phyloP scores from a whole-genome alignment of 129 eudicot genomes.

The Tanacetum coccineum region DNA sequence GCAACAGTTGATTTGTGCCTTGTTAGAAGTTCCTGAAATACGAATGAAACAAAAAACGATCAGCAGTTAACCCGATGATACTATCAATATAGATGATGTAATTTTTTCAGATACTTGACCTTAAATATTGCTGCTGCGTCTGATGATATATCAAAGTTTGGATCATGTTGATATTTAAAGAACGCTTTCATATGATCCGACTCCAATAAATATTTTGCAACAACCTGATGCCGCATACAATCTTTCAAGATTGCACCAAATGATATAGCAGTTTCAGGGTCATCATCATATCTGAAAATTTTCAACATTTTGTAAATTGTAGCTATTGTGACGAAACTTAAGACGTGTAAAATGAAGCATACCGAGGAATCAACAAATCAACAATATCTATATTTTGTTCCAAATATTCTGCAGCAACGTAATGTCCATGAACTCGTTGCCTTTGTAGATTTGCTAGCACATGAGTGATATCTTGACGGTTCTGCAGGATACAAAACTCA shows the following conservation, averaged over 20 bases:
- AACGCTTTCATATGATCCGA: conserved; percentile 83
- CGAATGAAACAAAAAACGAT: conserved; percentile 6
- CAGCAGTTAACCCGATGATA: neutral
- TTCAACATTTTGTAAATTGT: neutral
- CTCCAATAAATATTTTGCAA: conserved; percentile 73
- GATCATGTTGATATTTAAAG: conserved; percentile 66
- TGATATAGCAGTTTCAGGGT: conserved; percentile 61
- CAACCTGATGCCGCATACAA: conserved; percentile 79
- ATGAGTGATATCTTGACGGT: conserved; percentile 49
- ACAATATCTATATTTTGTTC: conserved; percentile 40
- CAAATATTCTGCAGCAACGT: conserved; percentile 43
- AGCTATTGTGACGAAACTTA: neutral
- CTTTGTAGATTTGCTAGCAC: conserved; percentile 53
- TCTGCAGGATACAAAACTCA: too few relatives aligned
- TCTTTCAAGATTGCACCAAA: conserved; percentile 88
- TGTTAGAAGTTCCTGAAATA: conserved; percentile 75
- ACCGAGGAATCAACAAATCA: conserved; percentile 48
- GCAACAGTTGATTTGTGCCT: conserved; percentile 91
- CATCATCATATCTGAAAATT: conserved; percentile 46
- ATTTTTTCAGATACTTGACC: conserved; percentile 34
- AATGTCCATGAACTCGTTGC: conserved; percentile 41
- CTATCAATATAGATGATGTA: neutral
- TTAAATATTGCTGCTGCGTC: conserved; percentile 86
- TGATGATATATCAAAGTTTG: conserved; percentile 82
- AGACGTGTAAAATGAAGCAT: too few relatives aligned